Base-by-base conservation (phyloP, 2,329 filamentous ascomycete species). In the Sporothrix phasma region DNA sequence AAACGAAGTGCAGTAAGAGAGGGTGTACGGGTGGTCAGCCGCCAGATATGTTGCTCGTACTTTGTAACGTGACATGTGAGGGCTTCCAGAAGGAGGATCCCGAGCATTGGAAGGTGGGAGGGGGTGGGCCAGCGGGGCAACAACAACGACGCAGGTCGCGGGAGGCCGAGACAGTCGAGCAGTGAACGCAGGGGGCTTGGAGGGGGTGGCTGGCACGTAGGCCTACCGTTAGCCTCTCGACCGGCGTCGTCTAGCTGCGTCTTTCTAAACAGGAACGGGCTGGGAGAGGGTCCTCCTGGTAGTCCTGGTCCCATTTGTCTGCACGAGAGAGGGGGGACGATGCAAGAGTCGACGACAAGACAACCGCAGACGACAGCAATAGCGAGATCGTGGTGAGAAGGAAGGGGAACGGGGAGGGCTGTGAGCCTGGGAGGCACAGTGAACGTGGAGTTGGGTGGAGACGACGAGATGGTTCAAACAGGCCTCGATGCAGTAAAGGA, bases 181-280 rank as follows among this genome's bases (percentile, higher is more conserved):
- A 29, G 47, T n/a, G 47, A 49, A 53, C 34, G 39, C n/a, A 56
- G 47, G 22, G 31, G 39, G 39, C 56, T 17, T 19, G n/a, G 37
- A 31, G n/a, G 49, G 61, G 39, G n/a, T 22, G 37, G 39, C 39
- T 63, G 37, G 61, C 7, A 56, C n/a, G 63, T 53, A 62, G 63
- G 58, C 58, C 54, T 24, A 31, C 63, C 53, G 63, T 62, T 65
- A 65, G 63, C 59, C 49, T 41, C 7, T 49, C 10, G 58, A 34
- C 47, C 47, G 58, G 56, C 47, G 46, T 39, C 31, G 56, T 61
- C 39, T 64, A 64, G 63, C 58, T 64, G 63, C 58, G 58, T 49
- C 22, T 24, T 64, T 8, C n/a, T 60, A 43, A 45, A 60, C 63
- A 64, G 63, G 63, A 64, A 64, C 63, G 63, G 63, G 63, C 31